Base-by-base conservation (phyloP, 495 filamentous ascomycete genomes). In the Aspergillus conjunctus region DNA sequence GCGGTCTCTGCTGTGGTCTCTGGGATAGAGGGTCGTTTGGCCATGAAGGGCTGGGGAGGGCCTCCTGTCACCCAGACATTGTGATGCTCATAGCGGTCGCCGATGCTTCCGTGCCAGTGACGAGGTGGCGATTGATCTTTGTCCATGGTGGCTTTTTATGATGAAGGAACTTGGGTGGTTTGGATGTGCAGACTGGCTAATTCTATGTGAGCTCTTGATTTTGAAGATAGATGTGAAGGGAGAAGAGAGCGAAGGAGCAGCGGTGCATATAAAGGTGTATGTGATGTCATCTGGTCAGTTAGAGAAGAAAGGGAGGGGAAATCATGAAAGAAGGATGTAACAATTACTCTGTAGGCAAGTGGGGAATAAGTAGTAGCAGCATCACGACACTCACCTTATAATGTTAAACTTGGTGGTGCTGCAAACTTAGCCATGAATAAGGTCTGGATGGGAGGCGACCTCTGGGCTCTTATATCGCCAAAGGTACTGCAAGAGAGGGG, bases 51-150 rank as follows among this genome's bases (percentile, higher is more conserved):
- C n/a, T 48, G 57, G 12, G 71, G 66, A 17, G 69, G 61, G 21
- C 76, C 78, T 39, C 78, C 78, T 20, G 61, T 59, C 60, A 73
- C 70, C 78, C 76, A 80, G 63, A 73, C 73, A 56, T 78, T 80
- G 33, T 59, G 68, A 54, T 79, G 77, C 53, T 80, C 75, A 56
- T 79, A 50, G 51, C 78, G 73, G 53, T 76, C 61, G 30, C 76
- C 78, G 22, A 70, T 8, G n/a, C 1, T 60, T 32, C 76, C 78
- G 61, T 78, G 72, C 77, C 77, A 79, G 65, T 79, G 68, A 56
- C 75, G 68, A 37, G 65, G 67, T 34, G 62, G 55, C 26, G 66
- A 66, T 33, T 67, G 65, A 34, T 71, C 59, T 21, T 71, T 67
- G 39, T 55, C 60, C 68, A 73, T 78, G 45, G 14, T 34, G 4